Percentiles rank a stretch among this genome's conserved stretches.
phyloP scores from a whole-genome alignment of 805 yeast genomes.

The Candida khao-thaluensis region DNA sequence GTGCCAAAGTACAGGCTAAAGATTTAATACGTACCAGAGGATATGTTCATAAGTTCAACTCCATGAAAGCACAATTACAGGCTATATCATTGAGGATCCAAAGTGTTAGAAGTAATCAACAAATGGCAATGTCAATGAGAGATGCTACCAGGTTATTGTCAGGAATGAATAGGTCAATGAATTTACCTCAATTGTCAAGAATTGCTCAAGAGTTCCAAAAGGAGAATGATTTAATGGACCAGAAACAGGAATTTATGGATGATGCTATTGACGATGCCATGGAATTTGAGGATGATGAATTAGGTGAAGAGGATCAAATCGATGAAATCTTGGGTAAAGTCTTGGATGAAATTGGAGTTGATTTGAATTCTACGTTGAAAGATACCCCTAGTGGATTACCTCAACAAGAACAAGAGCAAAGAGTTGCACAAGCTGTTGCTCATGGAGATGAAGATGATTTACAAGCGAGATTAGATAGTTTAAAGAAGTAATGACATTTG shows the following conservation, averaged over 20 bases:
- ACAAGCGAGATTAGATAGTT: constrained; percentile 83
- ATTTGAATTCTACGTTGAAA: constrained; percentile 53
- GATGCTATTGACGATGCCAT: constrained; percentile 96
- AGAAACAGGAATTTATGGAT: constrained; percentile 98
- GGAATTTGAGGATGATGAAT: constrained; percentile 75
- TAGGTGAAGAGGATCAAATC: constrained; percentile 82
- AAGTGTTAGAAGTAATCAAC: constrained; percentile 88
- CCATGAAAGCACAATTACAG: constrained; percentile 93
- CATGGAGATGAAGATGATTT: constrained; percentile 70
- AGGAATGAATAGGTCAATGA: constrained; percentile 88
- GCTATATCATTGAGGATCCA: constrained; percentile 91
- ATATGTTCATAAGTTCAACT: constrained; percentile 81
- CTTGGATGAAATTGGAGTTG: constrained; percentile 94
- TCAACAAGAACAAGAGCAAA: constrained; percentile 32
- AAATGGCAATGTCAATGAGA: constrained; percentile 92
- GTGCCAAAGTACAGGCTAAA: constrained; percentile 93
- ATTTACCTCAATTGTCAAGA: constrained; percentile 80
- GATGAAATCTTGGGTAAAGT: constrained; percentile 91
- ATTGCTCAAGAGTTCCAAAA: constrained; percentile 95
- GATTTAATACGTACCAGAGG: constrained; percentile 87
- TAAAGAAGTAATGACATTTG: constrained; percentile 49
- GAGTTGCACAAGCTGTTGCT: constrained; percentile 55
- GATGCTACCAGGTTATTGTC: constrained; percentile 85
- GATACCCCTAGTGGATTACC: constrained; percentile 46
- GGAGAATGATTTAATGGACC: constrained; percentile 96